Conservation (phyloP, 306 rosid species). For the Dalbergia oliveri region DNA sequence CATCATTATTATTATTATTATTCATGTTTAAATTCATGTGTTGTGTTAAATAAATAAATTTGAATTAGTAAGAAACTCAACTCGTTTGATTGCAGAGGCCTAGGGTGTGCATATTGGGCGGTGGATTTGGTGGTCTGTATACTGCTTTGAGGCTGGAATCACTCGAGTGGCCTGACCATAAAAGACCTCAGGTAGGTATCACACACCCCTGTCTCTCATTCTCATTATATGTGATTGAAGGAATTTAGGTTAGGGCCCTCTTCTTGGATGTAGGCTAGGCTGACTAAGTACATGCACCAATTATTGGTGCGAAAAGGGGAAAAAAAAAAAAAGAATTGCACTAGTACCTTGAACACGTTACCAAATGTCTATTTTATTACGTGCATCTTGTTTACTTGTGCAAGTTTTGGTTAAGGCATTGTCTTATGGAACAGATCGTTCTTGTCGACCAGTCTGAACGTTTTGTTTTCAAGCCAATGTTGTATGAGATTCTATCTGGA, state of each 20-base stretch:
- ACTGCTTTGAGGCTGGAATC: constrained; percentile 96
- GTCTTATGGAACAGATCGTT: constrained; percentile 53
- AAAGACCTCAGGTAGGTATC: constrained; percentile 74
- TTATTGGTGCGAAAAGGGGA: too few species aligned
- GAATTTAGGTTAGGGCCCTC: neutral
- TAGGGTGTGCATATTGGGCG: constrained; percentile 91
- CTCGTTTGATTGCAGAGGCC: constrained; percentile 64
- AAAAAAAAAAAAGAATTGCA: too few species aligned
- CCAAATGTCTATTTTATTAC: neutral
- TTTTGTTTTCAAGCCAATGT: constrained; percentile 82
- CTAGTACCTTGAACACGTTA: too few species aligned
- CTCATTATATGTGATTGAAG: neutral
- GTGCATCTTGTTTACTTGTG: neutral
- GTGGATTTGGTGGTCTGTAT: constrained; percentile 97
- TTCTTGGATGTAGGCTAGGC: neutral
- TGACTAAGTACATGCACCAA: too few species aligned
- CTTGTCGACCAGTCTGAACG: constrained; percentile 63
- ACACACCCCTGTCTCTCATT: neutral
- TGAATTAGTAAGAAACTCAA: neutral
- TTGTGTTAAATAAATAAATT: neutral
- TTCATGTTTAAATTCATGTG: neutral
- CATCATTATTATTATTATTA: too few species aligned
- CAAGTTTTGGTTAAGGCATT: constrained; percentile 11
- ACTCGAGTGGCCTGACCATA: constrained; percentile 82
- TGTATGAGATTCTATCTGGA: constrained; percentile 97